Percentiles rank a stretch among this genome's conserved stretches.
Conservation (phyloP, 2,329 filamentous ascomycete genomes). For the Taxawa tesnikishii region DNA sequence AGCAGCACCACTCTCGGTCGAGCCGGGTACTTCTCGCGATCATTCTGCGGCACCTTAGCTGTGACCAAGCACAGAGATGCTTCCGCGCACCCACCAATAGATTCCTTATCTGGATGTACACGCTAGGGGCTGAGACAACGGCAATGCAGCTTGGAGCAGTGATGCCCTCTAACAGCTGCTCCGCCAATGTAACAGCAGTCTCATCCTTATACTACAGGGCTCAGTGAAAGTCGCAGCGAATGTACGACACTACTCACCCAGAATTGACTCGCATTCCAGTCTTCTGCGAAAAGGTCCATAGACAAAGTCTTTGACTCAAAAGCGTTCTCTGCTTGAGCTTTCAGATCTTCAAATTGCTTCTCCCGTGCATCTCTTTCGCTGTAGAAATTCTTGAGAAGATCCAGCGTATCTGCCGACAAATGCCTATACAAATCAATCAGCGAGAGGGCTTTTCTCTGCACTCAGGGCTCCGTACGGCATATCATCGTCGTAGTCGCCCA, state of each 20-base stretch:
- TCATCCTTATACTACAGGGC: constrained; percentile 47
- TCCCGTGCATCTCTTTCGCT: constrained; percentile 55
- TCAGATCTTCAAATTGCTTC: constrained; percentile 57
- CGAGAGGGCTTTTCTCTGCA: no score
- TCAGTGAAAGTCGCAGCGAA: background rate
- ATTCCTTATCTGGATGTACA: constrained; percentile 66
- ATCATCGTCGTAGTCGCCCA: constrained; percentile 9
- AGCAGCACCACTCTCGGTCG: constrained; percentile 53
- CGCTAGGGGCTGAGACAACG: constrained; percentile 63
- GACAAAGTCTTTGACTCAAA: constrained; percentile 29
- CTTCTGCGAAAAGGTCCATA: constrained; percentile 64
- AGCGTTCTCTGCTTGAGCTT: constrained; percentile 46
- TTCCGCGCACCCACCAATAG: constrained; percentile 38
- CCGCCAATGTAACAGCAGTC: constrained; percentile 52
- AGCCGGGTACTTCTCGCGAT: constrained; percentile 12
- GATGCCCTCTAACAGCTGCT: constrained; percentile 51
- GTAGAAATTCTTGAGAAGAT: constrained; percentile 63
- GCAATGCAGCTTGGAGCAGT: constrained; percentile 48
- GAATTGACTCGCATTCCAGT: constrained; percentile 77
- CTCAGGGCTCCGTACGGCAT: constrained; percentile 10
- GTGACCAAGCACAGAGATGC: background rate
- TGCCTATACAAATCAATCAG: no score
- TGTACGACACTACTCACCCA: no score
- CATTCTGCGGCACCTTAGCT: constrained; percentile 2
- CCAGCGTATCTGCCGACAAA: constrained; percentile 54